phyloP scores from a whole-genome alignment of 768 basidiomycete species.

The Astraeus odoratus region DNA sequence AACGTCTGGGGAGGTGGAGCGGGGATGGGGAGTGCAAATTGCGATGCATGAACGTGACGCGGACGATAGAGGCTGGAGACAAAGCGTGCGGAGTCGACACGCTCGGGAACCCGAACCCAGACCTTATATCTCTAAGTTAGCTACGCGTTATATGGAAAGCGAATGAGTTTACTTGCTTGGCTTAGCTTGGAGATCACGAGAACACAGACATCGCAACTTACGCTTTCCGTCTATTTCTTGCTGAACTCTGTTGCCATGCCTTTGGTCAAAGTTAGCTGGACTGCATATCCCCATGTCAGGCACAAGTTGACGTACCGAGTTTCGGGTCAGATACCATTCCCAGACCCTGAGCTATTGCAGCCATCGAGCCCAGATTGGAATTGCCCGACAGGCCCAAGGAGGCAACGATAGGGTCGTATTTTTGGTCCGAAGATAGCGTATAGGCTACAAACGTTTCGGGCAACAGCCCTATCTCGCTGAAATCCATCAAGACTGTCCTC shows the following conservation, averaged over 20 bases:
- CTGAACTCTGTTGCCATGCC: conserved; percentile 9
- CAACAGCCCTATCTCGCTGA: conserved; percentile 19
- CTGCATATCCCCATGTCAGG: not conserved
- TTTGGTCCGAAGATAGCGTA: conserved; percentile 4
- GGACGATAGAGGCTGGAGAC: not conserved
- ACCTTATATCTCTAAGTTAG: not conserved
- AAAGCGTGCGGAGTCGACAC: not conserved
- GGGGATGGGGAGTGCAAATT: not conserved
- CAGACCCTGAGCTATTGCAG: not conserved
- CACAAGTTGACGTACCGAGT: conserved; percentile 9
- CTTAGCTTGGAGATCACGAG: not conserved
- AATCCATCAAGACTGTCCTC: conserved; percentile 21
- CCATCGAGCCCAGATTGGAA: conserved; percentile 5
- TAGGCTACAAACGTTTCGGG: conserved; percentile 15
- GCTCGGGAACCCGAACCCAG: not conserved
- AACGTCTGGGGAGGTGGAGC: too few species aligned
- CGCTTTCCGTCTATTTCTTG: not conserved
- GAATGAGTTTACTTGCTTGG: not conserved
- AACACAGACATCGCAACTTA: not conserved
- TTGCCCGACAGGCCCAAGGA: not conserved
- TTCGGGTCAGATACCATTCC: conserved; percentile 5
- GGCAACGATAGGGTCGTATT: not conserved
- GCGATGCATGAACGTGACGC: not conserved
- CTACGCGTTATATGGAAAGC: not conserved
- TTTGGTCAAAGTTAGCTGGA: conserved; percentile 6